Evolutionary conservation across 495 filamentous ascomycete species (phyloP).

Genomic region (Amorphotheca resinae): DNA sequence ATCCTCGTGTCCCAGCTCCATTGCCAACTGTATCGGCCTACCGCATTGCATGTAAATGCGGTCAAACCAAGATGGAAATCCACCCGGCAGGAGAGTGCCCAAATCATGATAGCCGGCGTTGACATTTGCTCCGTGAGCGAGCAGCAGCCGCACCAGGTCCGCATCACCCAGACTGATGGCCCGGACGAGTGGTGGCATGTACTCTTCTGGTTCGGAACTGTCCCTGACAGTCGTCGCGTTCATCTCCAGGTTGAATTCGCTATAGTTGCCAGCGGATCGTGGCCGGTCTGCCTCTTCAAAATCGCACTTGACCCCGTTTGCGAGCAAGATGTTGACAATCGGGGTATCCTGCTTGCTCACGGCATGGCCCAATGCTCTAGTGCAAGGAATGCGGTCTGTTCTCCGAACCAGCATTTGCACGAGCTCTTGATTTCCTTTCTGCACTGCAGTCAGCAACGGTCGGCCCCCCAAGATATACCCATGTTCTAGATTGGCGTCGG

Average conservation of each 20-base stretch:
- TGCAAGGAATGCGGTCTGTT: background rate
- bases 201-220: background rate
- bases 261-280: background rate
- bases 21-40: conserved; percentile 31
- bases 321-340: conserved; percentile 7
- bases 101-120: conserved; percentile 22
- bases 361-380: conserved; percentile 1
- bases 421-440: background rate
- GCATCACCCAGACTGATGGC: background rate
- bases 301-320: conserved; percentile 8
- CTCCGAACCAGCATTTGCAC: background rate
- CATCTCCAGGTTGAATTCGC: background rate
- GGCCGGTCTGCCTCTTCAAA: conserved; percentile 1
- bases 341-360: conserved; percentile 1
- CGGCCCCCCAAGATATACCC: background rate
- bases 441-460: conserved; percentile 41
- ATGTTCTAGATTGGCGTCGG: background rate
- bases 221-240: background rate
- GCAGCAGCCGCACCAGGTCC: background rate
- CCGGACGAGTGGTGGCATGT: background rate
- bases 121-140: conserved; percentile 25
- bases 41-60: conserved; percentile 9
- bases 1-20: conserved; percentile 25
- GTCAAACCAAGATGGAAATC: background rate
- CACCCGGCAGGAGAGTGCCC: conserved; percentile 11